These are phyloP conservation scores for Wilcoxina mikolae DNA, from an alignment of 495 filamentous ascomycete genomes.

Conservation along the genomic window DNA sequence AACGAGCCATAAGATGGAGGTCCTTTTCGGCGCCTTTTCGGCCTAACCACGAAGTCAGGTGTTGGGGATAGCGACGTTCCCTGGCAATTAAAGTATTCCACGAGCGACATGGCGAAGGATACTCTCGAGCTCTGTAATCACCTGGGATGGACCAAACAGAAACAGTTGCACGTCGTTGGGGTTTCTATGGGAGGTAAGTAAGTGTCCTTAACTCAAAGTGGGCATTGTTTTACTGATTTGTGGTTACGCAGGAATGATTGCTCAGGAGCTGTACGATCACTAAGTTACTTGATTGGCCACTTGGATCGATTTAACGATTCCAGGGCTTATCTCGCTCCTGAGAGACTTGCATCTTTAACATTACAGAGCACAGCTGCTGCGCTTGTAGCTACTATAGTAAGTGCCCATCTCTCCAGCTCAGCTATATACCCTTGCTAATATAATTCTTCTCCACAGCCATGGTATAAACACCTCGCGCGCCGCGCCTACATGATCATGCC, in stretches of 20 bases:
- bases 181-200: slow-evolving; percentile 53
- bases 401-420: slow-evolving; percentile 9
- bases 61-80: slow-evolving; percentile 68
- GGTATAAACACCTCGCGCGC: slow-evolving; percentile 49
- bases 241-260: slow-evolving; percentile 48
- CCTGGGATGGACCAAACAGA: slow-evolving; percentile 48
- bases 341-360: slow-evolving; percentile 47
- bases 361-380: slow-evolving; percentile 59
- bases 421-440: slow-evolving; percentile 25
- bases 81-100: slow-evolving; percentile 48
- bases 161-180: slow-evolving; percentile 55
- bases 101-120: slow-evolving; percentile 62
- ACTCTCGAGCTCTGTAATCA: slow-evolving; percentile 51
- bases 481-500: slow-evolving; percentile 57
- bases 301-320: background rate
- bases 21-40: background rate
- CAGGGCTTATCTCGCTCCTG: slow-evolving; percentile 45
- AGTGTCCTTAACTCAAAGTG: background rate
- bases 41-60: slow-evolving; percentile 32
- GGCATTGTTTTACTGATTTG: background rate
- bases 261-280: slow-evolving; percentile 51
- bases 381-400: slow-evolving; percentile 47
- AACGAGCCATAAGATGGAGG: background rate
- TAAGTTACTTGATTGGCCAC: background rate
- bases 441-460: slow-evolving; percentile 30